Base-by-base conservation (phyloP, 495 filamentous ascomycete species). In the Annulohypoxylon nitens region DNA sequence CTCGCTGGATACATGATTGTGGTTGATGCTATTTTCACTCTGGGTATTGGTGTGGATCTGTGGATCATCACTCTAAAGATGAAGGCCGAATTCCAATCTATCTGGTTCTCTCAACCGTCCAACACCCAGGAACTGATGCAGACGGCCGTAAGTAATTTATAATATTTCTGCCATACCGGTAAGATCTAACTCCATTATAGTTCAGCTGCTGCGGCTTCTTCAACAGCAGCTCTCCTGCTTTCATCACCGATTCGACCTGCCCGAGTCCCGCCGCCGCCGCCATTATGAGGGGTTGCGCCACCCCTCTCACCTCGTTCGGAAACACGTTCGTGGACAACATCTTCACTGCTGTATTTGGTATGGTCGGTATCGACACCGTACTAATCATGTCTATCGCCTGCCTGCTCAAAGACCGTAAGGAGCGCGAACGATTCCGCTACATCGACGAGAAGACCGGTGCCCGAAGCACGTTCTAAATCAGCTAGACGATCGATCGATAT, bases 171-270 rank as follows among this genome's bases (percentile, higher is more conserved):
- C 39, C n/a, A 11, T 5, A 30, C 11, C 23, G 12, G 3, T 5
- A 45, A 2, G 69, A 16, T 45, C 73, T 78, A 74, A 80, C 77
- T 41, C 64, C 16, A 10, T 18, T 47, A 63, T 73, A 92, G 89
- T 93, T 93, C 78, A 80, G 84, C 62, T 94, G 92, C 87, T 94
- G 92, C 72, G 92, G 92, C 41, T 94, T 92, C 81, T 75, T 85
- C 63, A 92, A 92, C 81, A 86, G 81, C 76, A 88, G 89, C 20
- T 85, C 87, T 7, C 90, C 89, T 20, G 84, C 85, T 45, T 93
- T 92, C 81, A 80, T 89, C 33, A 84, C 81, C 23, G 90, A 93
- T 79, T 61, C 72, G 18, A 85, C 81, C 11, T 94, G 92, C 80
- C 83, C 86, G 6, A 90, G 85, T 74, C 83, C 87, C 10, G 85